phyloP scores from a whole-genome alignment of 768 basidiomycete genomes.

The Mrakia gelida region DNA sequence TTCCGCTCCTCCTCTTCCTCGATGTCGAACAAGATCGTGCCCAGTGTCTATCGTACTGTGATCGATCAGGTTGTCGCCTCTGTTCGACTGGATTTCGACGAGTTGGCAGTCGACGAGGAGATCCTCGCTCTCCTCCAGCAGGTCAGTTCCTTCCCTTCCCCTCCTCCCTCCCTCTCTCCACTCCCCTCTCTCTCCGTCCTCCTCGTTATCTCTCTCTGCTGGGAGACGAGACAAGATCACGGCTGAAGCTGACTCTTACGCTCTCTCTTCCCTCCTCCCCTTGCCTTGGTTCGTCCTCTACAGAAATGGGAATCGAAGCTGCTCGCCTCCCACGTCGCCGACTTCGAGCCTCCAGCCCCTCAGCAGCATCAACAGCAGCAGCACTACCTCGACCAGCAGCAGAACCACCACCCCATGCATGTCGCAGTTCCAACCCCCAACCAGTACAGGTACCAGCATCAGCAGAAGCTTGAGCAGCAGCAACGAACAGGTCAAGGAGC shows the following conservation, averaged over 20 bases:
- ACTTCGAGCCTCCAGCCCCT: slow-evolving; percentile 64
- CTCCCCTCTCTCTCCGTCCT: background rate
- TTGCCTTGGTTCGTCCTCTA: slow-evolving; percentile 16
- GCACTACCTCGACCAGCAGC: slow-evolving; percentile 43
- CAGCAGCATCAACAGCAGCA: slow-evolving; percentile 52
- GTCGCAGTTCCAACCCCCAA: background rate
- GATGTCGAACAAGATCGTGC: slow-evolving; percentile 97
- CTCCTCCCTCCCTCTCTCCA: background rate
- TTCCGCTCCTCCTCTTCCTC: background rate
- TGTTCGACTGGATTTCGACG: slow-evolving; percentile 92
- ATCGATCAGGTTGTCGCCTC: slow-evolving; percentile 91
- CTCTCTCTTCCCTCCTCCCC: slow-evolving; percentile 24
- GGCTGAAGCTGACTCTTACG: background rate
- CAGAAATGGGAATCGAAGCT: slow-evolving; percentile 98
- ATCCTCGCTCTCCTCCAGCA: slow-evolving; percentile 82
- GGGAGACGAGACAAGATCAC: too few relatives aligned
- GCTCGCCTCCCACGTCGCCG: slow-evolving; percentile 87
- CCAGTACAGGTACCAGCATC: slow-evolving; percentile 40
- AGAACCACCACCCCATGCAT: slow-evolving; percentile 9
- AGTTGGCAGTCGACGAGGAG: slow-evolving; percentile 88
- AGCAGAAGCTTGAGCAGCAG: slow-evolving; percentile 5
- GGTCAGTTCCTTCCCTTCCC: slow-evolving; percentile 54
- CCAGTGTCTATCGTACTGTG: slow-evolving; percentile 74
- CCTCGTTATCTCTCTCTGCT: background rate
- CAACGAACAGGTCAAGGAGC: background rate